phyloP scores from a whole-genome alignment of 169 alveolate genomes.

The Condylostoma magnum region DNA sequence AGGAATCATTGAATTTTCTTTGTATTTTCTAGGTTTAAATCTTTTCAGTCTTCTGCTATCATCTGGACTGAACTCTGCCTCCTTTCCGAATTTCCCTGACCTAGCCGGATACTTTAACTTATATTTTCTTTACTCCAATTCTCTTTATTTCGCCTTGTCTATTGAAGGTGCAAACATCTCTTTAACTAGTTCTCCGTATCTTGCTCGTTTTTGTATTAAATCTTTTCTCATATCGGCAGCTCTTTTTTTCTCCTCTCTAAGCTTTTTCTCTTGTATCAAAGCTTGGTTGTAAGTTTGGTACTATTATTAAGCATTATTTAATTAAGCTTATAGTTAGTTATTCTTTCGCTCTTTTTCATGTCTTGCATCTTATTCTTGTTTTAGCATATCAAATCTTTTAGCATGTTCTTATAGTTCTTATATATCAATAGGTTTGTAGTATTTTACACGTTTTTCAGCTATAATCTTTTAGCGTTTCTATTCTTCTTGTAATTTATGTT shows the following conservation, averaged over 20 bases:
- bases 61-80: no score
- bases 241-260: background rate
- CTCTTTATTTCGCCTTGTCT: background rate
- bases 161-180: background rate
- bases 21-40: slow-evolving; percentile 10
- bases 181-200: slow-evolving; percentile 3
- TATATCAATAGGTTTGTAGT: no score
- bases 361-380: background rate
- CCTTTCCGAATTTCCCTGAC: no score
- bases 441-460: no score
- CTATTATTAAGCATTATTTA: no score
- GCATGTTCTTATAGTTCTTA: background rate
- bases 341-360: background rate
- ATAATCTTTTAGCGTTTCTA: no score
- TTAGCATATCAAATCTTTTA: background rate
- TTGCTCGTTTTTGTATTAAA: background rate
- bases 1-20: slow-evolving; percentile 6
- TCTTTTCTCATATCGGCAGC: background rate
- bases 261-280: background rate
- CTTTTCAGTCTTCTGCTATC: no score
- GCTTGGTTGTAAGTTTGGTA: no score
- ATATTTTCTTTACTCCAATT: background rate
- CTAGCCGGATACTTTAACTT: background rate
- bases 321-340: no score
- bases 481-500: no score